Evolutionary conservation across 768 basidiomycete genomes (phyloP).

Genomic region (Lactifluus pinguis): DNA sequence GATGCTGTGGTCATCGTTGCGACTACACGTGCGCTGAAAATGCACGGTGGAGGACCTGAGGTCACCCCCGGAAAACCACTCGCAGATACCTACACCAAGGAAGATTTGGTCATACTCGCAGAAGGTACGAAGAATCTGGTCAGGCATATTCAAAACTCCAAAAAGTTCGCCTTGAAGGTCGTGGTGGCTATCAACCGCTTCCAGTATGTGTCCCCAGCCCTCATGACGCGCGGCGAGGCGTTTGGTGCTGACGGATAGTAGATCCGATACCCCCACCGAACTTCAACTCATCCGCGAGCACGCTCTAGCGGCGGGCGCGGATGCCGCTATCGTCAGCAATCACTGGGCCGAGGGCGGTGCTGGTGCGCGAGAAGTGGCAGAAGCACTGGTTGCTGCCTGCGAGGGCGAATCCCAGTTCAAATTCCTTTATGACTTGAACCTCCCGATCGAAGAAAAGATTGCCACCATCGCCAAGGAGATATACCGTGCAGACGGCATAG

Average conservation of each 20-base stretch:
- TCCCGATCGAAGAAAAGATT: slow-evolving; percentile 85
- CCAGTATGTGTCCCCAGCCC: slow-evolving; percentile 69
- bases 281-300: slow-evolving; percentile 74
- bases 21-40: slow-evolving; percentile 95
- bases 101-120: slow-evolving; percentile 81
- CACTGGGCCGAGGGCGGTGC: slow-evolving; percentile 97
- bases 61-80: slow-evolving; percentile 94
- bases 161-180: slow-evolving; percentile 94
- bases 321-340: slow-evolving; percentile 90
- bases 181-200: slow-evolving; percentile 95
- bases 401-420: slow-evolving; percentile 78
- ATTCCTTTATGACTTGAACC: slow-evolving; percentile 84
- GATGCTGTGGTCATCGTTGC: slow-evolving; percentile 95
- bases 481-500: slow-evolving; percentile 89
- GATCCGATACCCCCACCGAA: slow-evolving; percentile 85
- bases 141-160: slow-evolving; percentile 89
- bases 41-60: slow-evolving; percentile 98
- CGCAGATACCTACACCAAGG: slow-evolving; percentile 88
- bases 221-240: neutral
- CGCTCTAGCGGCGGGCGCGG: slow-evolving; percentile 79
- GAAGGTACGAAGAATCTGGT: slow-evolving; percentile 90
- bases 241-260: slow-evolving; percentile 24
- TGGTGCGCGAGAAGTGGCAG: slow-evolving; percentile 82
- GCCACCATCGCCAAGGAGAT: slow-evolving; percentile 79
- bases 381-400: slow-evolving; percentile 85